Conservation (phyloP, 2,329 filamentous ascomycete species). For the Calonectria montana region DNA sequence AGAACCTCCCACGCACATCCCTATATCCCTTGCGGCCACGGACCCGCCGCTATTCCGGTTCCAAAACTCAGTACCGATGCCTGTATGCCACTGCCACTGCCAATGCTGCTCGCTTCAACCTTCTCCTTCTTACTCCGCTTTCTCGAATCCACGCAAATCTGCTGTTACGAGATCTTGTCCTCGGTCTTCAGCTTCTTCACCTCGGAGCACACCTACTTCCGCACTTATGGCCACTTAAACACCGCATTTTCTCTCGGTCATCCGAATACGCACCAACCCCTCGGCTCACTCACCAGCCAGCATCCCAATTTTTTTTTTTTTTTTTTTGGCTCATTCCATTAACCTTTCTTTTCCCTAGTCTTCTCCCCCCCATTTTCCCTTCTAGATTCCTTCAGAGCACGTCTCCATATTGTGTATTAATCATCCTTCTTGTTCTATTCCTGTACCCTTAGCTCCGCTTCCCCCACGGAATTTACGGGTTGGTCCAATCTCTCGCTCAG, state of each 20-base stretch:
- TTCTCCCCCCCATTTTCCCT: not conserved
- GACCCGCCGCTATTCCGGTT: conserved; percentile 8
- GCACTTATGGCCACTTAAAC: conserved; percentile 7
- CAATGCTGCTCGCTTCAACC: not conserved
- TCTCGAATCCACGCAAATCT: not conserved
- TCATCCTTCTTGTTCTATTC: not conserved
- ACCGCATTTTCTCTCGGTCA: conserved; percentile 8
- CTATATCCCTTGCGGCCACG: not conserved
- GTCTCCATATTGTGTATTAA: not conserved
- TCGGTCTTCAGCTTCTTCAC: conserved; percentile 15
- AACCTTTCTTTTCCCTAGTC: not conserved
- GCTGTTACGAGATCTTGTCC: not conserved
- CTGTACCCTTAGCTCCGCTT: not conserved
- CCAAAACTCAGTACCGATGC: not conserved
- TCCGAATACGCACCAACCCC: conserved; percentile 7
- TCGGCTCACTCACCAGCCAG: not conserved
- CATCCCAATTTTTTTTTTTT: not conserved
- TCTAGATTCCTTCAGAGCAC: not conserved
- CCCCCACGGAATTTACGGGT: conserved; percentile 14
- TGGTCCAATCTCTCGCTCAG: not conserved
- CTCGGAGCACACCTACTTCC: conserved; percentile 16
- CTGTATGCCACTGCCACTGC: conserved; percentile 1
- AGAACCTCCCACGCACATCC: not conserved
- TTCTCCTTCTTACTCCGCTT: not conserved
- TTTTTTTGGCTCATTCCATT: not conserved